Conservation (phyloP, 768 basidiomycete species). For the Amanita molliuscula region DNA sequence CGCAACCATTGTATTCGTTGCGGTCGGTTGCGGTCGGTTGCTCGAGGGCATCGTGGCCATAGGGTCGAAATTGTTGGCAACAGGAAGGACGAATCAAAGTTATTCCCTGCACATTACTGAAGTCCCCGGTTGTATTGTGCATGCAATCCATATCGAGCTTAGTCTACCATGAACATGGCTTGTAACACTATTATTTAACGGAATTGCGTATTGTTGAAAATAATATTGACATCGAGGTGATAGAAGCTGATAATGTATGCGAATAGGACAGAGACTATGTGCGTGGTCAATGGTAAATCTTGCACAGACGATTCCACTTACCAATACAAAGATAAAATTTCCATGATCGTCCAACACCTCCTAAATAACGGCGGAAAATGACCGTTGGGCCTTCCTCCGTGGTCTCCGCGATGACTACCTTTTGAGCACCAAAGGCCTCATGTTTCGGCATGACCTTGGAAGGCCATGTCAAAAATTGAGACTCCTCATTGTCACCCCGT, state of each 20-base stretch:
- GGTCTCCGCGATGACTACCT: neutral
- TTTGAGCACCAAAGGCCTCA: neutral
- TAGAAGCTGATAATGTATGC: too few species aligned
- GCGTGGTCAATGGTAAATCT: too few species aligned
- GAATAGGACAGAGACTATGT: too few species aligned
- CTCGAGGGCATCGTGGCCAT: too few species aligned
- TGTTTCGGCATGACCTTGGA: neutral
- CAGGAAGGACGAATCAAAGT: slow-evolving; percentile 25
- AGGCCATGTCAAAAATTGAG: neutral
- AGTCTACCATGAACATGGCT: neutral
- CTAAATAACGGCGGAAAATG: neutral
- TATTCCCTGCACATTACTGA: slow-evolving; percentile 23
- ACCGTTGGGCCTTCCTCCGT: neutral
- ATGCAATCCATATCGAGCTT: neutral
- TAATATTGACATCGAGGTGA: neutral
- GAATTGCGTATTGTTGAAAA: neutral
- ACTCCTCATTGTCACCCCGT: neutral
- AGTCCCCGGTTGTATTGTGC: slow-evolving; percentile 1
- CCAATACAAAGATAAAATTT: too few species aligned
- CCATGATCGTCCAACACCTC: neutral
- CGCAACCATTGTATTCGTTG: too few species aligned
- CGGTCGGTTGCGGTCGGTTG: too few species aligned
- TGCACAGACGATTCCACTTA: too few species aligned
- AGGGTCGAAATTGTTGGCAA: slow-evolving; percentile 49
- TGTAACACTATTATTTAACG: neutral